phyloP scores from a whole-genome alignment of 768 basidiomycete genomes.

The Lactarius hatsudake region DNA sequence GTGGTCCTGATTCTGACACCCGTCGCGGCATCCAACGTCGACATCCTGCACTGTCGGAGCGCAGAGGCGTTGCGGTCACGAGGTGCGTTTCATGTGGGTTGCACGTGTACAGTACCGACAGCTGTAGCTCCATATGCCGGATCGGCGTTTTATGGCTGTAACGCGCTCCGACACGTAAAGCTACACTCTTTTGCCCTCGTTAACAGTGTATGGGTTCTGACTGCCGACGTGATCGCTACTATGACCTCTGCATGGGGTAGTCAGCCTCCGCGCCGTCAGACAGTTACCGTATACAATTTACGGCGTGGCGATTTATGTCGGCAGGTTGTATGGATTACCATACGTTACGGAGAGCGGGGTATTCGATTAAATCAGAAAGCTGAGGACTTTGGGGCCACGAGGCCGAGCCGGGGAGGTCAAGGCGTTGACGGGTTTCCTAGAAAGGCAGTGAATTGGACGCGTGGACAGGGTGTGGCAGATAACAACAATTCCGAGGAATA shows the following conservation, averaged over 20 bases:
- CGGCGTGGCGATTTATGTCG: conserved; percentile 3
- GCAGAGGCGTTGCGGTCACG: conserved; percentile 60
- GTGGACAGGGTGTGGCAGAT: background rate
- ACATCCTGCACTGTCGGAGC: conserved; percentile 57
- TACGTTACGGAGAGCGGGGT: conserved; percentile 57
- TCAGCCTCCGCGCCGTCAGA: background rate
- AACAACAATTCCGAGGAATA: background rate
- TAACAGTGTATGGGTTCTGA: conserved; percentile 48
- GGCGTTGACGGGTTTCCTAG: background rate
- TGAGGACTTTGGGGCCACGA: conserved; percentile 2
- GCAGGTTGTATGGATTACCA: conserved; percentile 48
- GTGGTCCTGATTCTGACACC: conserved; percentile 47
- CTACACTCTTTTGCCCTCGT: conserved; percentile 55
- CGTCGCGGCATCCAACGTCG: conserved; percentile 54
- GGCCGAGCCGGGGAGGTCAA: background rate
- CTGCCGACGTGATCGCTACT: conserved; percentile 48
- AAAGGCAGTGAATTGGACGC: background rate
- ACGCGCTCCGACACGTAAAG: conserved; percentile 46
- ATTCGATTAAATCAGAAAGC: conserved; percentile 43
- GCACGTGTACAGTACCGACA: background rate
- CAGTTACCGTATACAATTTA: background rate
- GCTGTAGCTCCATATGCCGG: background rate
- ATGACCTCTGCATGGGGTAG: conserved; percentile 48
- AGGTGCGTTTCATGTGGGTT: conserved; percentile 39
- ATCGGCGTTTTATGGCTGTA: conserved; percentile 28